Conservation (phyloP, 805 yeast species). For the Sugiyamaella lignohabitans region DNA sequence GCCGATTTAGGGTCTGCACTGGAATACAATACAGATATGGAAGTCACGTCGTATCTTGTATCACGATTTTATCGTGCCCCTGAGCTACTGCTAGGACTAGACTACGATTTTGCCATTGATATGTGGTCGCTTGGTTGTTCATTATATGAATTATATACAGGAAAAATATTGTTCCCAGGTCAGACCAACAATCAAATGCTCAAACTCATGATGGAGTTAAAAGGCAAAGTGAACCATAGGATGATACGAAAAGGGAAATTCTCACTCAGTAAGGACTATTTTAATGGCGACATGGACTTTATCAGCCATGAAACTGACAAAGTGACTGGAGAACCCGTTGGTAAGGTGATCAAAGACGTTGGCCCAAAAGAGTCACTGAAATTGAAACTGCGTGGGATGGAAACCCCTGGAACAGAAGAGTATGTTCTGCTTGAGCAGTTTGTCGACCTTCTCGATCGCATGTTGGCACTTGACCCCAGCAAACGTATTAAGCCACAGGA, state of each 20-base stretch:
- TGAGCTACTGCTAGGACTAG: slow-evolving; percentile 62
- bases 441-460: slow-evolving; percentile 27
- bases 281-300: slow-evolving; percentile 26
- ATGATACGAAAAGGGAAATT: slow-evolving; percentile 26
- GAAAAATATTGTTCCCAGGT: slow-evolving; percentile 86
- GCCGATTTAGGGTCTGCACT: slow-evolving; percentile 88
- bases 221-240: slow-evolving; percentile 29
- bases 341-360: slow-evolving; percentile 14
- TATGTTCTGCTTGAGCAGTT: slow-evolving; percentile 18
- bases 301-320: slow-evolving; percentile 20
- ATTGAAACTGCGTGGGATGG: slow-evolving; percentile 10
- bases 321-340: slow-evolving; percentile 20
- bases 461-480: slow-evolving; percentile 45
- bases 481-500: slow-evolving; percentile 63
- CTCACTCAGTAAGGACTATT: slow-evolving; percentile 19
- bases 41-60: slow-evolving; percentile 30
- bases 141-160: slow-evolving; percentile 86
- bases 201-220: slow-evolving; percentile 27
- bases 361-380: slow-evolving; percentile 14
- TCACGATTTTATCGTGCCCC: slow-evolving; percentile 78
- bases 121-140: slow-evolving; percentile 97
- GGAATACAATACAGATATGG: slow-evolving; percentile 18
- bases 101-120: slow-evolving; percentile 60
- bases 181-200: slow-evolving; percentile 71
- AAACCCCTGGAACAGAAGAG: slow-evolving; percentile 9